These are phyloP conservation scores for Glebionis coronaria DNA, from an alignment of 129 eudicot genomes.

Conservation along the genomic window DNA sequence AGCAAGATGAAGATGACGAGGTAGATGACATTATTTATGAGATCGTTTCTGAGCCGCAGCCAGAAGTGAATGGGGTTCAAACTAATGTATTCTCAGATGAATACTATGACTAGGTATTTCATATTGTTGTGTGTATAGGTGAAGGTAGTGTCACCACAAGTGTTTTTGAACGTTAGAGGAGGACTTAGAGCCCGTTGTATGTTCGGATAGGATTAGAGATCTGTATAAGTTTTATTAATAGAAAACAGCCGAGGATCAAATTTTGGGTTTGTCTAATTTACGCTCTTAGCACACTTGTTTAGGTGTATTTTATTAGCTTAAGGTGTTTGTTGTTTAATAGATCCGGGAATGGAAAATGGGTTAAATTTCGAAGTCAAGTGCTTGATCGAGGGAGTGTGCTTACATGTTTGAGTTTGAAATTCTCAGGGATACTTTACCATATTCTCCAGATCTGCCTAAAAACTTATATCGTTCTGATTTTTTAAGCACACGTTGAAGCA, in stretches of 20 bases:
- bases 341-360: no score
- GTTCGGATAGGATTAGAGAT: not conserved
- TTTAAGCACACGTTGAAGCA: no score
- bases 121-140: slow-evolving; percentile 27
- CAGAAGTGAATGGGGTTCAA: slow-evolving; percentile 40
- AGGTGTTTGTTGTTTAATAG: no score
- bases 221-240: not conserved
- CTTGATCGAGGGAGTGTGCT: no score
- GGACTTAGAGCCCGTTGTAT: slow-evolving; percentile 24
- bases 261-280: no score
- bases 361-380: no score
- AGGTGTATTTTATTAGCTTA: no score
- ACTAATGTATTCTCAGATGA: slow-evolving; percentile 37
- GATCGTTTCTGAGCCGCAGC: slow-evolving; percentile 37
- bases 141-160: not conserved
- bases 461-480: no score
- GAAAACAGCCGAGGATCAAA: not conserved
- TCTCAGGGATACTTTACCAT: no score
- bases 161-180: slow-evolving; percentile 26
- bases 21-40: slow-evolving; percentile 32
- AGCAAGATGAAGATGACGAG: slow-evolving; percentile 42
- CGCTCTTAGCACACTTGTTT: no score
- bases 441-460: no score
- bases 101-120: slow-evolving; percentile 19
- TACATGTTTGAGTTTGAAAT: no score